These are phyloP conservation scores for Tritrichomonas musculus DNA, from an alignment of 208 protist genomes.

Conservation along the genomic window DNA sequence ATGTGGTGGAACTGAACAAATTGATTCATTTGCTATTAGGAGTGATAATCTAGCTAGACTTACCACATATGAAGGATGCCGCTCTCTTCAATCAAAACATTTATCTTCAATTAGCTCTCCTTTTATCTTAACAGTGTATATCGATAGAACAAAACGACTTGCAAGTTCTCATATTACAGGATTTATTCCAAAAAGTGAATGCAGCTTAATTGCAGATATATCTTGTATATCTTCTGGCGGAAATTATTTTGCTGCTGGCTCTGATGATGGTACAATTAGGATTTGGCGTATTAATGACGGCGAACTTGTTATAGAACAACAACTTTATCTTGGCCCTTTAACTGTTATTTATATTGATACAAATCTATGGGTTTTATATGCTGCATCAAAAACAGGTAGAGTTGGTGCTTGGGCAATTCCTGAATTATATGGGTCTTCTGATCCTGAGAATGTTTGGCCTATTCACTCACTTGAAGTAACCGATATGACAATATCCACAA, in stretches of 20 bases:
- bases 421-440: background rate
- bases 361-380: background rate
- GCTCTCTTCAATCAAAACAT: background rate
- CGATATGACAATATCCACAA: background rate
- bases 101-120: background rate
- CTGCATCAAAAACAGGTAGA: background rate
- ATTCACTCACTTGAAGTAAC: slow-evolving; percentile 5
- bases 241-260: background rate
- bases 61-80: background rate
- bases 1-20: background rate
- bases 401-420: background rate
- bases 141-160: background rate
- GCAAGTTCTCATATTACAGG: background rate
- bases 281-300: background rate
- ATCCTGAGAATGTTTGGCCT: background rate
- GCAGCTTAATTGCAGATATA: background rate
- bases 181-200: background rate
- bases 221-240: background rate
- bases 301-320: background rate
- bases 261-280: background rate
- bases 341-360: background rate
- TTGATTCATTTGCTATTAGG: background rate
- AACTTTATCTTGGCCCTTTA: slow-evolving; percentile 5
- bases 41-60: background rate
- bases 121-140: background rate